These are phyloP conservation scores for Hansenula lynferdii DNA, from an alignment of 1,139 yeast species.

Conservation along the genomic window DNA sequence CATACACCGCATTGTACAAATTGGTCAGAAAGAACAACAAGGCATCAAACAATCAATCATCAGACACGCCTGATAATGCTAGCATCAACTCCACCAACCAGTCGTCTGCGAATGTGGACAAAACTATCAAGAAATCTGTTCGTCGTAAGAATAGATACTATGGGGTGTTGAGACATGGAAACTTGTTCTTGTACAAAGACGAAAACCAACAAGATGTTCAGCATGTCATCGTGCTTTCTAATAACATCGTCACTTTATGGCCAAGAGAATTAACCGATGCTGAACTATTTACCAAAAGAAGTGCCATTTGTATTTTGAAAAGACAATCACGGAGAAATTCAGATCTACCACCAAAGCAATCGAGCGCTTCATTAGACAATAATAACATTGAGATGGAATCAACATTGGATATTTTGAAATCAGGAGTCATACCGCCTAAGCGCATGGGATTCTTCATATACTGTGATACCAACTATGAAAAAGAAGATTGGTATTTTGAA, in stretches of 20 bases:
- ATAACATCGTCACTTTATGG: constrained; percentile 78
- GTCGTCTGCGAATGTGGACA: constrained; percentile 15
- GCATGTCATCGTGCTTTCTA: constrained; percentile 74
- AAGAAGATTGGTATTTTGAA: constrained; percentile 91
- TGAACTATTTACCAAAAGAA: constrained; percentile 70
- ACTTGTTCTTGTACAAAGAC: constrained; percentile 73
- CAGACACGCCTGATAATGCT: no score
- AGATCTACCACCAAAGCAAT: constrained; percentile 17
- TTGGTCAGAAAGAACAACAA: constrained; percentile 37
- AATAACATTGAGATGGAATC: constrained; percentile 11
- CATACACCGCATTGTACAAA: constrained; percentile 56
- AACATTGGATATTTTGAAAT: constrained; percentile 23
- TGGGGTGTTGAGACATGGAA: constrained; percentile 78
- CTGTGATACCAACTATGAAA: constrained; percentile 70
- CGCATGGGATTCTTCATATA: constrained; percentile 65
- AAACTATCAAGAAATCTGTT: constrained; percentile 26
- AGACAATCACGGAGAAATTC: constrained; percentile 31
- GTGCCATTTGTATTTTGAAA: constrained; percentile 69
- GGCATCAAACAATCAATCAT: no score
- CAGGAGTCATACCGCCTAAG: constrained; percentile 36
- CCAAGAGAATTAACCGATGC: constrained; percentile 53
- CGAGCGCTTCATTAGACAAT: constrained; percentile 15
- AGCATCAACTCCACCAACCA: no score
- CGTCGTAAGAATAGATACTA: constrained; percentile 57
- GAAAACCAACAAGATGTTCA: constrained; percentile 61